Evolutionary conservation across 176 grass and related monocot genomes (phyloP).

Genomic region (Pontederia paniculata): DNA sequence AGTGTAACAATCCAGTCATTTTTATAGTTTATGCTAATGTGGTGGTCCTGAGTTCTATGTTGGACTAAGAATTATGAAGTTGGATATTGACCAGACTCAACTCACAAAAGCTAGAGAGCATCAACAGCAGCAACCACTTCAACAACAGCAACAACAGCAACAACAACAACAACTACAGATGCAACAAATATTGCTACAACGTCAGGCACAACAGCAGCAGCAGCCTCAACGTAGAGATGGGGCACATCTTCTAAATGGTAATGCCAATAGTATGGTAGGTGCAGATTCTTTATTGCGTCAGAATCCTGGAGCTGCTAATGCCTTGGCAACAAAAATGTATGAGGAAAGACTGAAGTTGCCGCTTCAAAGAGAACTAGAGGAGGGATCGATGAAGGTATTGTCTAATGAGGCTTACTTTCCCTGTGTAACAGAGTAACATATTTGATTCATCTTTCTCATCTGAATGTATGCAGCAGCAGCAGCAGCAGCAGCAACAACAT

Average conservation of each 20-base stretch:
- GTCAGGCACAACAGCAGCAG: constrained; percentile 27
- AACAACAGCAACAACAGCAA: background rate
- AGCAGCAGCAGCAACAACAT: no score
- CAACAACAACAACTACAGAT: background rate
- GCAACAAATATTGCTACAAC: constrained; percentile 8
- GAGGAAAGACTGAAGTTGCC: constrained; percentile 36
- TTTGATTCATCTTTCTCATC: no score
- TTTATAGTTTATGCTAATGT: no score
- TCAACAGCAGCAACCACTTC: background rate
- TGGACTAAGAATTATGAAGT: background rate
- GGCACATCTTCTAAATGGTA: constrained; percentile 27
- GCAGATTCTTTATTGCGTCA: constrained; percentile 27
- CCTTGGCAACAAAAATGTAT: constrained; percentile 40
- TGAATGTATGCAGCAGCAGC: no score
- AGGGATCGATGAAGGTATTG: background rate
- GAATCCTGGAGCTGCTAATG: constrained; percentile 28
- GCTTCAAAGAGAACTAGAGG: background rate
- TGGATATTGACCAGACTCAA: background rate
- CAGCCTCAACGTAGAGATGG: constrained; percentile 31
- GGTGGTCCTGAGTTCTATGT: background rate
- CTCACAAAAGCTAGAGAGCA: background rate
- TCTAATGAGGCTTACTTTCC: background rate
- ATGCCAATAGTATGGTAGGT: constrained; percentile 27
- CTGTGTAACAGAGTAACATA: background rate
- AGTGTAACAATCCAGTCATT: no score